Evolutionary conservation across 352 stramenopile genomes (phyloP).

Genomic region (Stramenopiles sp.): DNA sequence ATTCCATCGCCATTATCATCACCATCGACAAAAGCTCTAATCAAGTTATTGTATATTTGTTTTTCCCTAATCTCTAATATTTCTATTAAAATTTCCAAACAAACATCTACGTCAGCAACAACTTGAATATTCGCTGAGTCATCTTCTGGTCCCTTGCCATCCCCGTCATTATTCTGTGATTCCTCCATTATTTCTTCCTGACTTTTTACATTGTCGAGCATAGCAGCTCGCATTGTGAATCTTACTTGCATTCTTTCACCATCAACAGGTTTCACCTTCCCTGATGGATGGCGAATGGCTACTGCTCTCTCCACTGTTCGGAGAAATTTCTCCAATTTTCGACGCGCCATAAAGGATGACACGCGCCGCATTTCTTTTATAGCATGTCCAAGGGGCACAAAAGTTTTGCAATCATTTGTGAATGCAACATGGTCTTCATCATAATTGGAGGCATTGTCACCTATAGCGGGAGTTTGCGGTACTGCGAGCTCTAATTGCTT

Average conservation of each 20-base stretch:
- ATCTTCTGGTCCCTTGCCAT: not conserved
- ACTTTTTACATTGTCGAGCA: conserved; percentile 19
- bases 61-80: conserved; percentile 21
- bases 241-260: not conserved
- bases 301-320: not conserved
- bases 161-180: conserved; percentile 10
- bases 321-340: not conserved
- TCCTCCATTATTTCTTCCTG: conserved; percentile 12
- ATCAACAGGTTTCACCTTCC: not conserved
- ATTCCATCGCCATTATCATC: conserved; percentile 29
- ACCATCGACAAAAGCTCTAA: conserved; percentile 26
- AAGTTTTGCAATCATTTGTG: not conserved
- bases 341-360: not conserved
- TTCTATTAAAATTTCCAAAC: conserved; percentile 27
- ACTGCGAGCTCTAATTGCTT: not conserved
- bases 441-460: not conserved
- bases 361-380: not conserved
- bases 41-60: conserved; percentile 23
- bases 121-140: not conserved
- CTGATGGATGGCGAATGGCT: not conserved
- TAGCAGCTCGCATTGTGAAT: not conserved
- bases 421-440: not conserved
- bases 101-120: conserved; percentile 22
- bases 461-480: not conserved
- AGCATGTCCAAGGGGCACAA: not conserved